Evolutionary conservation across 176 grass and related monocot species (phyloP), one percentile per base, ranked within the genome.

Genomic region (Leersia perrieri): DNA sequence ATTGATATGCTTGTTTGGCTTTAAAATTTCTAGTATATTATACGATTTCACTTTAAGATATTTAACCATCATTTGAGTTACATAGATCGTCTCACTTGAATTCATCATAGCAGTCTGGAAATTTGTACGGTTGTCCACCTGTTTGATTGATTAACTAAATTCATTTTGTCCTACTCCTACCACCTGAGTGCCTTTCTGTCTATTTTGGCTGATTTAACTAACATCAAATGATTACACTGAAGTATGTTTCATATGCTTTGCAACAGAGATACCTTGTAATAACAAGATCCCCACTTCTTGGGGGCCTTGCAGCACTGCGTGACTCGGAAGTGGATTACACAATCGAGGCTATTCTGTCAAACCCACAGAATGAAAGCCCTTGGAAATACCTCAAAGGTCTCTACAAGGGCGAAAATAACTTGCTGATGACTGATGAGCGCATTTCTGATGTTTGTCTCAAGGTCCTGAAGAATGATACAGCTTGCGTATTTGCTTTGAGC

Each of bases 331-430:
- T 95, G 67, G 42, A 89, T 70, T 98, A 95, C 84, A 91, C 92
- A 70, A 67, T 89, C 42, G 78, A 82, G 64, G 81, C 84, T 65
- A 95, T 98, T 82, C 85, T 95, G 25, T 79, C 31, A 34, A 88
- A 93, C 51, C 88, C 96, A 81, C 89, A 47, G 27, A 98, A 98
- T 20, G 96, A 98, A 88, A 95, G 96, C 72, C 88, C 96, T 20
- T 98, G 96, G 96, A 93, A 88, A 78, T 95, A 98, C 58, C 90
- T 98, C 67, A 80, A 84, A 23, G 96, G 92, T 70, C 72, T 98
- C 53, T 93, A 88, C 80, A 98, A 95, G 85, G 92, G 82, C 7
- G 84, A 88, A 11, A 85, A 75, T 47, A 79, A 82, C 62, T 89
- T 79, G 75, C 65, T 95, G 79, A 55, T 90, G 78, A 82, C 70